Base-by-base conservation (phyloP, 2,329 filamentous ascomycete species). In the Alternaria brassicae region DNA sequence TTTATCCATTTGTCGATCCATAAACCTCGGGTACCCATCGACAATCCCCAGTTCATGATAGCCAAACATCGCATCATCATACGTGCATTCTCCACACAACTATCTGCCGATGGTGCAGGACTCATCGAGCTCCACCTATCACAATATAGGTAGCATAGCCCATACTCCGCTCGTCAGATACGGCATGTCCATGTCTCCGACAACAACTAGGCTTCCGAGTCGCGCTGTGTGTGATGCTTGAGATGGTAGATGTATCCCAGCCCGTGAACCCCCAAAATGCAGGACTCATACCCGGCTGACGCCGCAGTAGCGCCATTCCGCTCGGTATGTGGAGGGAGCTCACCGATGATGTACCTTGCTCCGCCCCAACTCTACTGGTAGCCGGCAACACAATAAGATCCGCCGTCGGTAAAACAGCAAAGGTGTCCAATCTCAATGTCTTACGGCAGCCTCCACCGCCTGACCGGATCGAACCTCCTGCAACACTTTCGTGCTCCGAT, bases 301-400 rank as follows among this genome's bases (percentile, higher is more conserved):
- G 3, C 44, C 28, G 28, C 28, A 21, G 28, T 47, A 47, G 44
- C 19, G 44, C 8, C 12, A 34, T 3, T 15, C 12, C 7, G 44
- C 15, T 47, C 28, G 44, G 42, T 8, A 47, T 21, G 42, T 47
- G 42, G 42, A 21, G 42, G 21, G 8, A 21, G 42, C 4, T 19
- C 21, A 17, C 27, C 27, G 42, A 45, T 45, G 42, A 45, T 30
- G 27, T 32, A 21, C 42, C 42, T 27, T 47, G 42, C 10, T 30
- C n/a, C 25, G 42, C 27, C 42, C 25, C n/a, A 45, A 45, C 42
- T 45, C 32, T 45, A 45, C 8, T 47, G 30, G 28, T 15, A 17
- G 8, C 36, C 44, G 44, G 44, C 44, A 48, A 48, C 30, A 48
- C 44, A 48, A 48, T 10, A 48, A 48, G 44, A 48, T 25, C 44